Percentiles rank a stretch among this genome's conserved stretches.
These are phyloP conservation scores for Phytophthora hibernalis DNA, from an alignment of 352 stramenopile genomes.

Conservation along the genomic window DNA sequence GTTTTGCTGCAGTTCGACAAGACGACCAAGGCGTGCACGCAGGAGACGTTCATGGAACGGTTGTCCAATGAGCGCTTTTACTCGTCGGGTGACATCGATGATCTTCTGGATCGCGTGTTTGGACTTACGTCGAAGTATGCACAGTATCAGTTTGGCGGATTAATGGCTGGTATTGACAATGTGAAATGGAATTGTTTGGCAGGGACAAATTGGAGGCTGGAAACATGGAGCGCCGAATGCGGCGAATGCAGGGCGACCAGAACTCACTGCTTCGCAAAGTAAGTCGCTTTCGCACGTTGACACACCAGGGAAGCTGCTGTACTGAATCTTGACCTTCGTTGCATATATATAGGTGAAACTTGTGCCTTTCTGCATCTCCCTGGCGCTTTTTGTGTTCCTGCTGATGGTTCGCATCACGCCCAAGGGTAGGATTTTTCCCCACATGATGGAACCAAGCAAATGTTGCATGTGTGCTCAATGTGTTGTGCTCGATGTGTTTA, in stretches of 20 bases:
- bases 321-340: slow-evolving; percentile 13
- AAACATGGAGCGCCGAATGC: slow-evolving; percentile 88
- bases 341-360: slow-evolving; percentile 68
- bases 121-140: slow-evolving; percentile 78
- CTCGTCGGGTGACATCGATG: slow-evolving; percentile 77
- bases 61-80: slow-evolving; percentile 85
- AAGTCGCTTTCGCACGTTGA: slow-evolving; percentile 13
- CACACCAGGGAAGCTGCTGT: slow-evolving; percentile 1
- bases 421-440: slow-evolving; percentile 47
- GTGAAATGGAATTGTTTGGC: slow-evolving; percentile 4
- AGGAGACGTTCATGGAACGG: slow-evolving; percentile 84
- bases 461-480: not conserved
- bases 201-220: slow-evolving; percentile 88
- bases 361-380: slow-evolving; percentile 73
- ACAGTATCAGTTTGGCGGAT: slow-evolving; percentile 2
- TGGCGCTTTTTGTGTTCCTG: slow-evolving; percentile 78
- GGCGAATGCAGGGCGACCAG: slow-evolving; percentile 85
- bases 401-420: slow-evolving; percentile 79
- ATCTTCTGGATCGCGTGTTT: slow-evolving; percentile 82
- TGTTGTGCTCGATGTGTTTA: not conserved
- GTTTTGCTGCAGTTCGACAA: slow-evolving; percentile 87
- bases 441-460: not conserved
- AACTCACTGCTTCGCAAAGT: slow-evolving; percentile 86
- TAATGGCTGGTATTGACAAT: slow-evolving; percentile 6
- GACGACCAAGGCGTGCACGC: slow-evolving; percentile 72